phyloP scores from a whole-genome alignment of 2,329 filamentous ascomycete genomes.

The Cadophora sp. region DNA sequence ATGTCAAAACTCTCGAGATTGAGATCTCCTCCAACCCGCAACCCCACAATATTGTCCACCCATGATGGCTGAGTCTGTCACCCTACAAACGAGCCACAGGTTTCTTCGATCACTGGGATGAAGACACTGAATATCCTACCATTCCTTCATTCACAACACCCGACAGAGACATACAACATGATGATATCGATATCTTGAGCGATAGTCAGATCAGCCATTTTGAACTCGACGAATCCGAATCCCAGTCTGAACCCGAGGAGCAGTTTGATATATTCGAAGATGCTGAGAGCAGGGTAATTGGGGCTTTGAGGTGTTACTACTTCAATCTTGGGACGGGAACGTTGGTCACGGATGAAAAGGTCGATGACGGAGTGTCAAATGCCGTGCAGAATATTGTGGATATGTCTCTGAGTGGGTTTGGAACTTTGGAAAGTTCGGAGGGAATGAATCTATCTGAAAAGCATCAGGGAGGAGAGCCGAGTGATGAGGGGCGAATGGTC shows the following conservation, averaged over 20 bases:
- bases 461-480: neutral
- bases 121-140: neutral
- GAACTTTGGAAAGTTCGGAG: neutral
- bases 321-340: neutral
- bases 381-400: neutral
- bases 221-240: neutral
- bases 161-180: neutral
- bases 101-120: neutral
- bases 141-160: neutral
- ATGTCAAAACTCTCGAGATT: neutral
- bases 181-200: neutral
- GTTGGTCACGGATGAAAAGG: neutral
- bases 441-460: neutral
- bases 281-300: neutral
- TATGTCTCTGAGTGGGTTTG: no score
- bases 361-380: neutral
- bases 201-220: constrained; percentile 3
- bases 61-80: constrained; percentile 1
- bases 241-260: neutral
- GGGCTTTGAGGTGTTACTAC: constrained; percentile 1
- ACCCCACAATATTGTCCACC: neutral
- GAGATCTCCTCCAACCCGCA: neutral
- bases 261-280: neutral
- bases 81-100: neutral
- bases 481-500: neutral